Evolutionary conservation across 2,329 filamentous ascomycete genomes (phyloP), one percentile per base, ranked within the genome.

Genomic region (Trichophyton verrucosum): DNA sequence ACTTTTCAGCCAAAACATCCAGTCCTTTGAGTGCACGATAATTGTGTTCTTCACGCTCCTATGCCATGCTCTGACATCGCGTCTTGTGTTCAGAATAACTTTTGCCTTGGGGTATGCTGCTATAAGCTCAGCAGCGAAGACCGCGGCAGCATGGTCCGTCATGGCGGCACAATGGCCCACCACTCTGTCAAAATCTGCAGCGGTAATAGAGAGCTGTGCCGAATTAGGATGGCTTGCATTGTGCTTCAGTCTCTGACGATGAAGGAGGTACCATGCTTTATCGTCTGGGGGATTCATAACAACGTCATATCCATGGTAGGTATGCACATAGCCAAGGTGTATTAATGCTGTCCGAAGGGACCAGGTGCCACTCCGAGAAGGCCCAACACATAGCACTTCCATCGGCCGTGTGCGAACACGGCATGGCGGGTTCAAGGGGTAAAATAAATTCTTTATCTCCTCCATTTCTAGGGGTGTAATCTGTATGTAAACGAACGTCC

Each of bases 21-120:
- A 55, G 27, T 55, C 51, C 33, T n/a, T 55, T 6, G 51, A 55
- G 27, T 55, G 51, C 27, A 36, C 38, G 59, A 38, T 20, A 6
- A 59, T 69, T 69, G 33, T 72, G 80, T 63, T 76, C 51, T 20
- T 55, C 4, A 55, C 51, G n/a, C 51, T 55, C 2, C 33, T 60
- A 55, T 58, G 77, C 83, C 85, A 88, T 46, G 82, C 81, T 70
- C 87, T 78, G 42, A 87, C 82, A 61, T 87, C 83, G 53, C 85
- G 81, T 6, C 51, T 3, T 61, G 80, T 85, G 13, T 84, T 86
- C 64, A 89, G 76, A 57, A 89, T 80, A 60, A 88, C 82, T 73
- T 88, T 88, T 61, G 86, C 86, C 60, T 88, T 83, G 1, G 86
- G 86, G 69, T 88, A 89, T 15, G 84, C 83, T 68, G 85, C 82